Base-by-base conservation (phyloP, 805 yeast genomes). In the Isabelozyma heimii region DNA sequence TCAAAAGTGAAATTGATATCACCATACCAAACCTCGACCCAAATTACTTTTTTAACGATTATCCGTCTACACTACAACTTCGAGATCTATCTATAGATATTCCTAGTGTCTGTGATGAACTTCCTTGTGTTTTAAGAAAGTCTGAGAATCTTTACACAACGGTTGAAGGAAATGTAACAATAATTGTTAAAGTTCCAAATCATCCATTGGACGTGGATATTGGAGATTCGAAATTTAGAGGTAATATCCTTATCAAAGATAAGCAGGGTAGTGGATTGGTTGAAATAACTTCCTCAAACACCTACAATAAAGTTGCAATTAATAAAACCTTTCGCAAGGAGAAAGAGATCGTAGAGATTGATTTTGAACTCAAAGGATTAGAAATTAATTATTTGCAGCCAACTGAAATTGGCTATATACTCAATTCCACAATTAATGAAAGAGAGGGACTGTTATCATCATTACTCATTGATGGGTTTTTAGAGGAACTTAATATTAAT, bases 361-460 rank as follows among this genome's bases (percentile, higher is more conserved):
- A 42, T 27, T n/a, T 52, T 17, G 17, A 16, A 7, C 15, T 57
- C 38, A 35, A 39, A 10, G 46, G 48, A 37, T 40, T 48, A 16
- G 54, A 56, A n/a, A 35, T 58, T 14, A 41, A 53, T 12, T 35
- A 49, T 2, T 14, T 47, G 24, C 46, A 55, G 16, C 52, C 62
- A 12, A 40, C 14, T 2, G 45, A 20, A 12, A 37, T 58, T 5
- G 66, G 65, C 1, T 37, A 44, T 40, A n/a, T 59, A 8, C 33
- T 57, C 20, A 56, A 55, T 49, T 14, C 47, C 7, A 15, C 53
- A 4, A 33, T 53, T 28, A 46, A 50, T n/a, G 46, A 49, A 10
- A 14, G 9, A 8, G 40, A 17, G 46, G 26, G 35, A 8, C 8
- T 30, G 35, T 10, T 30, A 10, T 5, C 5, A 10, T 8, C 35